Conservation (phyloP, 176 grass and related monocot genomes). For the Phyllostachys edulis region DNA sequence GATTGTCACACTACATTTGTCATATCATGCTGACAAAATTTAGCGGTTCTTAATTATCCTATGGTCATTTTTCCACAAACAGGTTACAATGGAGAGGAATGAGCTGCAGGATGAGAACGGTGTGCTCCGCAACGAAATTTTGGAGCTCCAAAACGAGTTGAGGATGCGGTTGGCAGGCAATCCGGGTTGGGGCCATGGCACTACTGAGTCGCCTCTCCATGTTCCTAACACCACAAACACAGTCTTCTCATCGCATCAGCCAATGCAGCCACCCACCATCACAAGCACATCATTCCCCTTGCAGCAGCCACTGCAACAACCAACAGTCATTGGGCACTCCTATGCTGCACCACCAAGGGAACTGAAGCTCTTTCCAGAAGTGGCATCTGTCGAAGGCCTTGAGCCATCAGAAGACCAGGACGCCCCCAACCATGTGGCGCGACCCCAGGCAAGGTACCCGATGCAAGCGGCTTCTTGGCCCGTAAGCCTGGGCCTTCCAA, state of each 20-base stretch:
- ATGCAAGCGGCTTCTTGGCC: conserved; percentile 41
- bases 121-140: conserved; percentile 54
- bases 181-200: conserved; percentile 27
- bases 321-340: conserved; percentile 4
- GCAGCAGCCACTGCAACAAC: conserved; percentile 40
- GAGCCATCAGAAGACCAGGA: conserved; percentile 31
- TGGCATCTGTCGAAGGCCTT: neutral
- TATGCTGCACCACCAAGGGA: conserved; percentile 44
- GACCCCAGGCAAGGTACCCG: conserved; percentile 57
- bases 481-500: conserved; percentile 47
- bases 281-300: conserved; percentile 37
- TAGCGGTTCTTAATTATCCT: neutral
- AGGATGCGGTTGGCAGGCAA: conserved; percentile 1
- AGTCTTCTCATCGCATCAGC: conserved; percentile 37
- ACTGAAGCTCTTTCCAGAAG: conserved; percentile 71
- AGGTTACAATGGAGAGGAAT: conserved; percentile 76
- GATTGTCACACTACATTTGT: neutral
- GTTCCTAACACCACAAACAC: neutral
- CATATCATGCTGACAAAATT: neutral
- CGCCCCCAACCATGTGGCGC: conserved; percentile 25
- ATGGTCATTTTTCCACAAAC: neutral
- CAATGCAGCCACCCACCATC: conserved; percentile 28
- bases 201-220: neutral
- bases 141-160: conserved; percentile 55
- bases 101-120: conserved; percentile 72